Evolutionary conservation across 192 early-diverging fungal genomes (phyloP).

Genomic region (Rhizoclosmatium globosum): DNA sequence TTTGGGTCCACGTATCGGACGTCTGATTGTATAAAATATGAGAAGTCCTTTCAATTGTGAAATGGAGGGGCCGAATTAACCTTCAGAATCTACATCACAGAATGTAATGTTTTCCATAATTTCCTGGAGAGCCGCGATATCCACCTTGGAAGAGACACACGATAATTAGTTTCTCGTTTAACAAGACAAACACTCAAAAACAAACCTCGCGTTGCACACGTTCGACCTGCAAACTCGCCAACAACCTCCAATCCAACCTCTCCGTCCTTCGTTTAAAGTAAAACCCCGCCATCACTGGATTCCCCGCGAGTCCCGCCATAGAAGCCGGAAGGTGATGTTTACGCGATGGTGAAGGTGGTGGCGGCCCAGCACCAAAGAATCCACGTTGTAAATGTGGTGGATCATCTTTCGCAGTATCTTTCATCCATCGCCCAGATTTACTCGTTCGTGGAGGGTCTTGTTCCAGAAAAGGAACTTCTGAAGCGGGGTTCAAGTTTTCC

Average conservation of each 20-base stretch:
- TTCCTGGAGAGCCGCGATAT: constrained; percentile 56
- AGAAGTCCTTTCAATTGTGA: background rate
- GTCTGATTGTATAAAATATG: constrained; percentile 30
- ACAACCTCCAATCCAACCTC: constrained; percentile 59
- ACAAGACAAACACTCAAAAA: background rate
- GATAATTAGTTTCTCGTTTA: too few species aligned
- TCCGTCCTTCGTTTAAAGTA: constrained; percentile 57
- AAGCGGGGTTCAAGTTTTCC: background rate
- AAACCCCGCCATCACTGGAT: constrained; percentile 36
- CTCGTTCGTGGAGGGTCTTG: too few species aligned
- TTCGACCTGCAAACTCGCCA: constrained; percentile 53
- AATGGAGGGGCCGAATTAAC: constrained; percentile 8
- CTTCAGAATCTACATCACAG: constrained; percentile 62
- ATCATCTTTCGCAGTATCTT: too few species aligned
- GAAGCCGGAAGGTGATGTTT: too few species aligned
- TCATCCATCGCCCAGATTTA: too few species aligned
- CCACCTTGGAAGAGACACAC: constrained; percentile 39
- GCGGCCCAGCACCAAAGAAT: background rate
- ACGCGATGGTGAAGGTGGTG: background rate
- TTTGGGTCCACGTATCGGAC: constrained; percentile 60
- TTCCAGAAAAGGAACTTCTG: too few species aligned
- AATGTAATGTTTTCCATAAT: constrained; percentile 65
- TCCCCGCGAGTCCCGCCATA: background rate
- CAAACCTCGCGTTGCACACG: constrained; percentile 55
- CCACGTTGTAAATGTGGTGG: too few species aligned